phyloP scores from a whole-genome alignment of 257 asterid species.

The Haberlea rhodopensis region DNA sequence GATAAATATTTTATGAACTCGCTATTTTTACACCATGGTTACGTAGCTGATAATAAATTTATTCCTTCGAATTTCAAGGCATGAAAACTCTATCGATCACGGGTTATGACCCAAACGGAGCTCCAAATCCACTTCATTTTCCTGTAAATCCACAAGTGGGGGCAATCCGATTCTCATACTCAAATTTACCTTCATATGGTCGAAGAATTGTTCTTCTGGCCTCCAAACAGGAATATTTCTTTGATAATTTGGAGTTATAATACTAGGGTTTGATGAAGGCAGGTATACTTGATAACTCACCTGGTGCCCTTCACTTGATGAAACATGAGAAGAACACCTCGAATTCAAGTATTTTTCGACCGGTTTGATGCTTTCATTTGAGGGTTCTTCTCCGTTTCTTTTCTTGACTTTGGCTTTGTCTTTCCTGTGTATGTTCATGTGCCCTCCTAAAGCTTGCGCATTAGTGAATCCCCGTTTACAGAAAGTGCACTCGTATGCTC shows the following conservation, averaged over 20 bases:
- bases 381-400: conserved; percentile 27
- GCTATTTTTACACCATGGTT: conserved; percentile 21
- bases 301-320: conserved; percentile 30
- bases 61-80: not conserved
- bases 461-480: conserved; percentile 86
- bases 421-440: conserved; percentile 87
- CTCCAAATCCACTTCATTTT: conserved; percentile 75
- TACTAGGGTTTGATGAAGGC: conserved; percentile 55
- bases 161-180: conserved; percentile 39
- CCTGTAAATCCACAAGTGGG: conserved; percentile 30
- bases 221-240: conserved; percentile 16
- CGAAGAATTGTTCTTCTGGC: conserved; percentile 18
- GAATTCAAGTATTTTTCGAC: conserved; percentile 9
- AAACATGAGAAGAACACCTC: conserved; percentile 28
- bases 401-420: conserved; percentile 62
- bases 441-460: conserved; percentile 93
- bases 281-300: conserved; percentile 43
- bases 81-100: conserved; percentile 20
- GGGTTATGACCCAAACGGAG: conserved; percentile 74
- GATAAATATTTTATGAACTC: conserved; percentile 6
- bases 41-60: not conserved
- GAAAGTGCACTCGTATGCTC: conserved; percentile 68
- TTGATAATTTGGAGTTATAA: conserved; percentile 25
- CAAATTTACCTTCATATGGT: conserved; percentile 31
- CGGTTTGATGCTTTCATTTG: not conserved